phyloP scores from a whole-genome alignment of 2,329 filamentous ascomycete genomes.

The Camillea tinctor region DNA sequence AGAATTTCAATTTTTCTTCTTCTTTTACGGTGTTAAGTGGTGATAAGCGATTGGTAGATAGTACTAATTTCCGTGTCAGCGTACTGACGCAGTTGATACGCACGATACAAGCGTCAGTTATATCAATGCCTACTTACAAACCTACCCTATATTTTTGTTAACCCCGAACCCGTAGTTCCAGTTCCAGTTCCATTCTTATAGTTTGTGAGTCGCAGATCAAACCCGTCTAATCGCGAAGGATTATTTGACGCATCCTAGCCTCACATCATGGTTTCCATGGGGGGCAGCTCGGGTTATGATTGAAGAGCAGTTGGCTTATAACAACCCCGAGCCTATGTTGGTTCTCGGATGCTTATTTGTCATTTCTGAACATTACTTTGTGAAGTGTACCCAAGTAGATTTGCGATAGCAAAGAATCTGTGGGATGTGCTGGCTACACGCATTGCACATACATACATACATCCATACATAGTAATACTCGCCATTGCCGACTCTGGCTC shows the following conservation, averaged over 20 bases:
- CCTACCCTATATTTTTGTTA: too few relatives aligned
- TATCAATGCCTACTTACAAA: too few relatives aligned
- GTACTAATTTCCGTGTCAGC: not conserved
- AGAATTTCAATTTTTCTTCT: too few relatives aligned
- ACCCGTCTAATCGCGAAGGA: not conserved
- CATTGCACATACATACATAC: not conserved
- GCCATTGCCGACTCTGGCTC: not conserved
- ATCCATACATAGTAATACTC: not conserved
- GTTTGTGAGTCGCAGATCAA: not conserved
- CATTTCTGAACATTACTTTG: not conserved
- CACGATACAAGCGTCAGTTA: not conserved
- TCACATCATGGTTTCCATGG: not conserved
- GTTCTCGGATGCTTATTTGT: not conserved
- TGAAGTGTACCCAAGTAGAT: not conserved
- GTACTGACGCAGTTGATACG: too few relatives aligned
- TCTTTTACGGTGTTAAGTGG: not conserved
- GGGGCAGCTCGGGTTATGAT: not conserved
- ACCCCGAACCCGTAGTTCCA: too few relatives aligned
- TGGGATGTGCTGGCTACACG: not conserved
- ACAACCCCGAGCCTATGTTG: not conserved
- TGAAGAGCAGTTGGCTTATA: not conserved
- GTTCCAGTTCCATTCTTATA: too few relatives aligned
- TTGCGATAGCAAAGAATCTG: not conserved
- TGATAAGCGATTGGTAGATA: not conserved
- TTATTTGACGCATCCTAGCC: not conserved